phyloP scores from a whole-genome alignment of 345 rosid genomes.

The Citrus reticulata region DNA sequence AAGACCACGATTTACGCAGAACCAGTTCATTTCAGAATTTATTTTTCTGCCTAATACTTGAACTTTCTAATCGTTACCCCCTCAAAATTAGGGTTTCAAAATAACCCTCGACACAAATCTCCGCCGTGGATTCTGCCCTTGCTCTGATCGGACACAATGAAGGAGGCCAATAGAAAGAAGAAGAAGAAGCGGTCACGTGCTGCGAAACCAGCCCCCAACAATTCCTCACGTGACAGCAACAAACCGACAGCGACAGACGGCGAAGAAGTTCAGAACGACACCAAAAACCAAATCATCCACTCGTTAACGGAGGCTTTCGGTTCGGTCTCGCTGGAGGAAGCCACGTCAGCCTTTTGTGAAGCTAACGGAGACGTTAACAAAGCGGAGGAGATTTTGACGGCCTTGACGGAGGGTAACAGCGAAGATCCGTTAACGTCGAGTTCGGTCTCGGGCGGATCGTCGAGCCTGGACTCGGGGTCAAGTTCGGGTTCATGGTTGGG shows the following conservation, averaged over 20 bases:
- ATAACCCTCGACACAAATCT: no score
- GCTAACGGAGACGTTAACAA: conserved; percentile 44
- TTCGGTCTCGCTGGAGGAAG: conserved; percentile 54
- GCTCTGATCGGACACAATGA: conserved; percentile 22
- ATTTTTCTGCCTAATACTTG: not conserved
- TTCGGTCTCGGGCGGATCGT: conserved; percentile 41
- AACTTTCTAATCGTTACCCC: not conserved
- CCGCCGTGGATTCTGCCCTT: not conserved
- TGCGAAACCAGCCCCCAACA: conserved; percentile 13
- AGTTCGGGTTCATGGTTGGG: conserved; percentile 42
- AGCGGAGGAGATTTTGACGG: conserved; percentile 43
- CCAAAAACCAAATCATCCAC: conserved; percentile 4
- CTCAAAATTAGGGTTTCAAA: conserved; percentile 10
- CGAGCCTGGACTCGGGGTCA: conserved; percentile 40
- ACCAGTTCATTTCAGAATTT: not conserved
- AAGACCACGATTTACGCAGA: no score
- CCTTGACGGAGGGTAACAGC: conserved; percentile 20
- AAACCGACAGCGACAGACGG: not conserved
- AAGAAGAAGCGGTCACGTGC: conserved; percentile 44
- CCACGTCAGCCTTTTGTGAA: conserved; percentile 35
- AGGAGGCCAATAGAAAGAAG: conserved; percentile 37
- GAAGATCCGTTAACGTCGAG: conserved; percentile 47
- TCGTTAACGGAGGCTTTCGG: conserved; percentile 53
- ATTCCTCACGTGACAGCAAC: not conserved
- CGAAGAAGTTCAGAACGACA: conserved; percentile 10